phyloP scores from a whole-genome alignment of 768 basidiomycete genomes.

The Gymnopilus junonius region DNA sequence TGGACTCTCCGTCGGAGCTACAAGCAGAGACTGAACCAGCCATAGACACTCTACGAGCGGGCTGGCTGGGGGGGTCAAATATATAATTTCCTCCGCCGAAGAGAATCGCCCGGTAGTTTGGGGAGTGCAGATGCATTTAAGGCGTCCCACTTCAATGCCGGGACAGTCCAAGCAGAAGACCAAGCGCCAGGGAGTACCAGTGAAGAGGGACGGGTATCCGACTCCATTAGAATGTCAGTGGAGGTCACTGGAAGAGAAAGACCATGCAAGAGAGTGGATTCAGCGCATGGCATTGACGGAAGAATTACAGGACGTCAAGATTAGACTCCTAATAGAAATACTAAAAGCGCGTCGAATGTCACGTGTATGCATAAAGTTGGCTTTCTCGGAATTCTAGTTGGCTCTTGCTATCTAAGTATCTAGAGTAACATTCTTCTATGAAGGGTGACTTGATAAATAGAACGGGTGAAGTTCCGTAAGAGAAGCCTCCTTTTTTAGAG shows the following conservation, averaged over 20 bases:
- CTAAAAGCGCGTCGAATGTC: conserved; percentile 9
- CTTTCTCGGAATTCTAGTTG: not conserved
- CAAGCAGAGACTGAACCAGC: not conserved
- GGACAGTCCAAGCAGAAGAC: conserved; percentile 21
- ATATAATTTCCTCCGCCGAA: not conserved
- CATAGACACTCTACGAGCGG: not conserved
- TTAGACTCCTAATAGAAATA: conserved; percentile 7
- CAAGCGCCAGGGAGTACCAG: conserved; percentile 27
- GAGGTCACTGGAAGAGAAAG: not conserved
- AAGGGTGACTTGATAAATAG: conserved; percentile 9
- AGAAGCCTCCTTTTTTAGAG: conserved; percentile 47
- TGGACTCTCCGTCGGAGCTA: conserved; percentile 17
- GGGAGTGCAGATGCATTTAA: not conserved
- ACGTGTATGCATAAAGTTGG: conserved; percentile 2
- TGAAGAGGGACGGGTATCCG: conserved; percentile 9
- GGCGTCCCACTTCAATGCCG: conserved; percentile 3
- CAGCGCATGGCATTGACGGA: not conserved
- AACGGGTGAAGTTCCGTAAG: conserved; percentile 11
- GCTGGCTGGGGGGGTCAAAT: conserved; percentile 1
- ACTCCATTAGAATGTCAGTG: not conserved
- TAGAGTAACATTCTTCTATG: conserved; percentile 17
- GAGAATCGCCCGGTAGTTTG: not conserved
- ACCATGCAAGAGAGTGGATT: not conserved
- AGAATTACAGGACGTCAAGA: not conserved
- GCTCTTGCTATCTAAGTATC: conserved; percentile 2